These are phyloP conservation scores for Cladophialophora carrionii DNA, from an alignment of 2,329 filamentous ascomycete species.

Conservation along the genomic window DNA sequence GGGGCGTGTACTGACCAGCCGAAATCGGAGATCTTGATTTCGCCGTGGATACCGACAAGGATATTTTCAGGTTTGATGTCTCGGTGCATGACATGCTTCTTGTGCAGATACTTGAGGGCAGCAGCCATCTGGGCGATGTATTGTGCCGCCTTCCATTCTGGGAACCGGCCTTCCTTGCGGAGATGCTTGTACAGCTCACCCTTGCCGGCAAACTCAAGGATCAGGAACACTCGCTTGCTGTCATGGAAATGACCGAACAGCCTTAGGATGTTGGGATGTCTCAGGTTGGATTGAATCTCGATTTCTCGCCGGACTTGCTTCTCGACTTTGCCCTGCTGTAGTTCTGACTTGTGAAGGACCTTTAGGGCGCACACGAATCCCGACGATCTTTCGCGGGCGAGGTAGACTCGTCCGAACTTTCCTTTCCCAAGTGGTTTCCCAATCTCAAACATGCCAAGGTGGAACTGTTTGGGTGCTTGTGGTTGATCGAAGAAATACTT, in stretches of 20 bases:
- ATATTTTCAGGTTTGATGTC: conserved; percentile 99
- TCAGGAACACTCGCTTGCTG: conserved; percentile 82
- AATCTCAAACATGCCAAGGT: conserved; percentile 93
- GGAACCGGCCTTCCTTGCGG: conserved; percentile 75
- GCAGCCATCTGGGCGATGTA: conserved; percentile 92
- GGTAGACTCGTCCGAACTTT: conserved; percentile 84
- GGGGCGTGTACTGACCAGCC: conserved; percentile 98
- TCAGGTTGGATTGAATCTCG: conserved; percentile 84
- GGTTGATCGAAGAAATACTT: conserved; percentile 61
- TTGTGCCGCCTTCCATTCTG: conserved; percentile 82
- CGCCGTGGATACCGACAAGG: conserved; percentile 90
- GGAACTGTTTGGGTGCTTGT: conserved; percentile 62
- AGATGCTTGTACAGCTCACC: conserved; percentile 89
- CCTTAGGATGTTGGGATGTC: conserved; percentile 82
- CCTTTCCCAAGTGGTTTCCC: conserved; percentile 83
- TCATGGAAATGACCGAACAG: conserved; percentile 89
- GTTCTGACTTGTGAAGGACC: conserved; percentile 80
- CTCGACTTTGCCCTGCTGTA: conserved; percentile 79
- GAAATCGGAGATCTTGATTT: conserved; percentile 98
- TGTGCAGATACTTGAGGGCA: conserved; percentile 85
- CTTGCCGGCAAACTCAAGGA: conserved; percentile 82
- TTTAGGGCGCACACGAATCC: conserved; percentile 87
- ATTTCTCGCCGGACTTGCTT: conserved; percentile 87
- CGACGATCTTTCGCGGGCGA: conserved; percentile 75
- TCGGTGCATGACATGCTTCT: conserved; percentile 95